Percentiles rank a stretch among this genome's conserved stretches.
phyloP scores from a whole-genome alignment of 306 rosid genomes.

The Gleditsia sinensis region DNA sequence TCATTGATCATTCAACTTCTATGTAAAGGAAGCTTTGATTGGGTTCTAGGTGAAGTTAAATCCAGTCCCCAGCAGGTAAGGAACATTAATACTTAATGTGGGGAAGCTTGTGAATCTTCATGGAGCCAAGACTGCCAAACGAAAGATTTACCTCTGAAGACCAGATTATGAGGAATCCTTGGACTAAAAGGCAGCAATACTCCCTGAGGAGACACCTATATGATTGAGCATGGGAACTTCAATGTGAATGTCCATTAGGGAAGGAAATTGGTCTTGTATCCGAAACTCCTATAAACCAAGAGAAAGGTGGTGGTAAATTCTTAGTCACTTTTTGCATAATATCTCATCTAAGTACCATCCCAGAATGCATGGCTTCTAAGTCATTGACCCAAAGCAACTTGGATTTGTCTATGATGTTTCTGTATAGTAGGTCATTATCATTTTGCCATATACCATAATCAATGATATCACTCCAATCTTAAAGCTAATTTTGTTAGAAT shows the following conservation, averaged over 20 bases:
- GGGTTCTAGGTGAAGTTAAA: background rate
- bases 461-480: background rate
- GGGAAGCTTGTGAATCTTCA: background rate
- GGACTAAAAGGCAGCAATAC: background rate
- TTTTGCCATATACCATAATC: background rate
- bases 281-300: background rate
- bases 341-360: background rate
- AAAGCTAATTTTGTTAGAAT: background rate
- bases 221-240: background rate
- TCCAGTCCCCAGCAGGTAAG: background rate
- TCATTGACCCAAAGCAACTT: background rate
- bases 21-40: background rate
- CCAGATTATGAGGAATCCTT: background rate
- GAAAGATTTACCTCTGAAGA: background rate
- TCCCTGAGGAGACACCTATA: background rate
- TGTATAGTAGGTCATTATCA: too few relatives aligned
- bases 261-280: background rate
- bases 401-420: background rate
- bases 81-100: background rate
- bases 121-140: background rate
- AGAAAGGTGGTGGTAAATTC: background rate
- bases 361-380: background rate
- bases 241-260: background rate
- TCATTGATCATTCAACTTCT: background rate
- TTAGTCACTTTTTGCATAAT: background rate